Evolutionary conservation across 202 grass and related monocot species (phyloP).

Genomic region (Hordeum pubiflorum): DNA sequence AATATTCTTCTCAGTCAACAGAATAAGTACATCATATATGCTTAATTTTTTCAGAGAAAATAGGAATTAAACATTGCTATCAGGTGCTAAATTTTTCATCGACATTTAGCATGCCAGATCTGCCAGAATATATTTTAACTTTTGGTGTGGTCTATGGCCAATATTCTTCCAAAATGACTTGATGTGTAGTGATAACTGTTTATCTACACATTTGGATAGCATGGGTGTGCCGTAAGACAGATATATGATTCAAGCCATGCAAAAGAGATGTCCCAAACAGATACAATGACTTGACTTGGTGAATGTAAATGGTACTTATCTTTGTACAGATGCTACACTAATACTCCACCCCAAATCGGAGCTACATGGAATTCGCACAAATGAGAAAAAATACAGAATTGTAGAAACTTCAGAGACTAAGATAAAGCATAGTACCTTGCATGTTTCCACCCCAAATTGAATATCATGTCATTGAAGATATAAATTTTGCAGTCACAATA

Average conservation of each 20-base stretch:
- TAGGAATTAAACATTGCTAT: not conserved
- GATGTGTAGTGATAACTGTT: not conserved
- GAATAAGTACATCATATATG: not conserved
- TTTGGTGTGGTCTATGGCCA: not conserved
- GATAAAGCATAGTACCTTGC: conserved; percentile 43
- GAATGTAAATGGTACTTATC: not conserved
- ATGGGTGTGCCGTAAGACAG: not conserved
- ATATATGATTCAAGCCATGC: not conserved
- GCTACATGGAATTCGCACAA: not conserved
- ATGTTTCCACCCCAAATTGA: conserved; percentile 57
- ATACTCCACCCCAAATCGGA: not conserved
- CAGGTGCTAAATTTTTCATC: not conserved
- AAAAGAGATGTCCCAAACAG: not conserved
- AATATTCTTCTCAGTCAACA: not conserved
- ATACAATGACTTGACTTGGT: not conserved
- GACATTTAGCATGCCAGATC: not conserved
- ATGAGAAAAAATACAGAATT: not conserved
- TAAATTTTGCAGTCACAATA: conserved; percentile 82
- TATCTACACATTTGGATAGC: not conserved
- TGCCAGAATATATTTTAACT: conserved; percentile 12
- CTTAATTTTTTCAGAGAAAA: not conserved
- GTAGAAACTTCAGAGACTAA: not conserved
- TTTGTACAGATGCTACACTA: not conserved
- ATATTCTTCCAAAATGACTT: conserved; percentile 6
- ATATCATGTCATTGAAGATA: conserved; percentile 53